A percentile compares a stretch with the other conserved stretches of the same genome.
Conservation (phyloP, 768 basidiomycete genomes). For the Favolaschia claudopus region DNA sequence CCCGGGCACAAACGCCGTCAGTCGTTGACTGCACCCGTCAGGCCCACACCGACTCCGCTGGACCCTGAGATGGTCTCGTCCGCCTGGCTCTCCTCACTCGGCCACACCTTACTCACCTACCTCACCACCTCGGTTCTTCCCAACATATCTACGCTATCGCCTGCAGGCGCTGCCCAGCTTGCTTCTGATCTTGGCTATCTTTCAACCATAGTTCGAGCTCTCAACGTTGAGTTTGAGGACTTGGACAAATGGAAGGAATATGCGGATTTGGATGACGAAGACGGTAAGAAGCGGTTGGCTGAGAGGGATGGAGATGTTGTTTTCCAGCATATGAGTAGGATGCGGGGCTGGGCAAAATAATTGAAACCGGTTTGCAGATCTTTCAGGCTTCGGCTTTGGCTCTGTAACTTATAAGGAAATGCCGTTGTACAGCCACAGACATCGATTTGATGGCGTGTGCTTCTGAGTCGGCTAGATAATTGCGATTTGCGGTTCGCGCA, state of each 20-base stretch:
- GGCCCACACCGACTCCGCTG: slow-evolving; percentile 42
- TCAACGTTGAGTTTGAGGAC: slow-evolving; percentile 87
- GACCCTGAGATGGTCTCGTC: slow-evolving; percentile 85
- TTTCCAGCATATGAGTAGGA: slow-evolving; percentile 17
- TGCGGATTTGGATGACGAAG: slow-evolving; percentile 66
- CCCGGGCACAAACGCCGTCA: slow-evolving; percentile 50
- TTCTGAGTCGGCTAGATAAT: too few relatives aligned
- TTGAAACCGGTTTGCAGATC: background rate
- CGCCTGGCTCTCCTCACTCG: slow-evolving; percentile 93
- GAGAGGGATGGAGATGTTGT: slow-evolving; percentile 9
- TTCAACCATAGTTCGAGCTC: slow-evolving; percentile 86
- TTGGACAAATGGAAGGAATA: slow-evolving; percentile 83
- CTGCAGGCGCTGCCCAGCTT: slow-evolving; percentile 82
- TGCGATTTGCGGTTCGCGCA: too few relatives aligned
- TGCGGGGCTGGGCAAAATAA: slow-evolving; percentile 17
- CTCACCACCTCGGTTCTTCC: slow-evolving; percentile 78
- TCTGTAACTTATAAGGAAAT: too few relatives aligned
- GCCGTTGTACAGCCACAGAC: too few relatives aligned
- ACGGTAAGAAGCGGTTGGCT: slow-evolving; percentile 40
- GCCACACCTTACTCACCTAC: slow-evolving; percentile 77
- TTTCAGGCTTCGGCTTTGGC: background rate
- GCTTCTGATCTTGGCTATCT: slow-evolving; percentile 89
- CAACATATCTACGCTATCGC: slow-evolving; percentile 66
- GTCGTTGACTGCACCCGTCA: slow-evolving; percentile 45
- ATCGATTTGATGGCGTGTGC: too few relatives aligned